phyloP scores from a whole-genome alignment of 2,329 filamentous ascomycete genomes.

The Fusarium nelsonii region DNA sequence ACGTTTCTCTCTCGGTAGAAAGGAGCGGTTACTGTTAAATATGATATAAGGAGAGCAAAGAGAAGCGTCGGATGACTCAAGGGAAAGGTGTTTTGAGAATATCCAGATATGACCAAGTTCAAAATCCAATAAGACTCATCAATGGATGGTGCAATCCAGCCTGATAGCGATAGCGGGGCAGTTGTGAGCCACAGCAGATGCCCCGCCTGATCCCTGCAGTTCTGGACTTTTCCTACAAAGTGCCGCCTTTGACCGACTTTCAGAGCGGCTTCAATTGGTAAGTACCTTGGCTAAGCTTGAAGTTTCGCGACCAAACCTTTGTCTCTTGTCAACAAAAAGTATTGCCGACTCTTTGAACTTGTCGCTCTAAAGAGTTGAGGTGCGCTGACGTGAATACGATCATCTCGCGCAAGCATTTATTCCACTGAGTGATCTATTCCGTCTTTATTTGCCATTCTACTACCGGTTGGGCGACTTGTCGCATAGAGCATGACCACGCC shows the following conservation, averaged over 20 bases:
- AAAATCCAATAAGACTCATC: slow-evolving; percentile 29
- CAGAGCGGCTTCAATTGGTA: slow-evolving; percentile 26
- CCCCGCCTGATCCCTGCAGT: slow-evolving; percentile 49
- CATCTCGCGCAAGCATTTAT: not conserved
- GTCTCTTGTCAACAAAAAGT: slow-evolving; percentile 13
- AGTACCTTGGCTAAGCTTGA: slow-evolving; percentile 25
- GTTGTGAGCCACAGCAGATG: slow-evolving; percentile 30
- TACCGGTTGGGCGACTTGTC: not conserved
- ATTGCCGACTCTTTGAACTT: not conserved
- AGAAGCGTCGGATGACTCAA: slow-evolving; percentile 35
- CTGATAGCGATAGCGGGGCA: slow-evolving; percentile 46
- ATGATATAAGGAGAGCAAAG: not conserved
- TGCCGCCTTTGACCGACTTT: slow-evolving; percentile 49
- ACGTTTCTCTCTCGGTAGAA: not conserved
- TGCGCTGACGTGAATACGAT: not conserved
- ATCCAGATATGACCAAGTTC: slow-evolving; percentile 36
- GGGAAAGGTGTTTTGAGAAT: slow-evolving; percentile 25
- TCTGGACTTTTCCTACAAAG: slow-evolving; percentile 31
- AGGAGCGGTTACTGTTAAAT: not conserved
- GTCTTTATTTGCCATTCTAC: not conserved
- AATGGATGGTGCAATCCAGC: slow-evolving; percentile 30
- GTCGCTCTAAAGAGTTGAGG: not conserved
- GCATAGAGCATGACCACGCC: slow-evolving; percentile 25
- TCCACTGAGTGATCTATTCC: not conserved
- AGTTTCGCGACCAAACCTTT: slow-evolving; percentile 12